Conservation (phyloP, 129 eudicot species). For the Chrysanthemum seticuspe region DNA sequence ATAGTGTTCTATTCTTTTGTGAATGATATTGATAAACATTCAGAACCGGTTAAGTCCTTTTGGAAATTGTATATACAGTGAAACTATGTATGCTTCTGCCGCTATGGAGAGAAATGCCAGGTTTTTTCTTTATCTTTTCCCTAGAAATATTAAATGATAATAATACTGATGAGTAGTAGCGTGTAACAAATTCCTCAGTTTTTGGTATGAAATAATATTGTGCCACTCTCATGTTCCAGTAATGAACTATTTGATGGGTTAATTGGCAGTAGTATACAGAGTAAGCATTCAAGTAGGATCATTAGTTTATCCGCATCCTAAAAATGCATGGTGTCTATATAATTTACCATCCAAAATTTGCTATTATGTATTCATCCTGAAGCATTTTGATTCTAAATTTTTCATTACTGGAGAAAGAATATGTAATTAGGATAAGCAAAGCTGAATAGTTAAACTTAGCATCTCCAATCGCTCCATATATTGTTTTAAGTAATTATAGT, state of each 20-base stretch:
- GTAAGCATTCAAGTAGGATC: slow-evolving; percentile 2
- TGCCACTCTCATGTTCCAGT: neutral
- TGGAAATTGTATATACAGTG: no score
- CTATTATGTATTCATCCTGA: neutral
- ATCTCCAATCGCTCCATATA: slow-evolving; percentile 1
- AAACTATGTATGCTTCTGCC: no score
- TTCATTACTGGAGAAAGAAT: slow-evolving; percentile 13
- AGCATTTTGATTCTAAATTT: slow-evolving; percentile 3
- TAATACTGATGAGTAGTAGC: neutral
- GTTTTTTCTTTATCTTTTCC: slow-evolving; percentile 26
- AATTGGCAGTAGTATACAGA: slow-evolving; percentile 2
- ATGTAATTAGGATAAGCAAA: neutral
- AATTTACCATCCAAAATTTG: neutral
- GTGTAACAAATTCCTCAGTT: neutral
- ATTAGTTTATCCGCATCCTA: slow-evolving; percentile 16
- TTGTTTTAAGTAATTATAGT: neutral
- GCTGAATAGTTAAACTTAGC: slow-evolving; percentile 3
- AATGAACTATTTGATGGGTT: slow-evolving; percentile 7
- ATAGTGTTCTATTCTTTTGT: no score
- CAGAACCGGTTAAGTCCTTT: no score
- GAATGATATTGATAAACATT: no score
- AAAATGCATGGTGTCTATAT: slow-evolving; percentile 18
- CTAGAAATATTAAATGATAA: neutral
- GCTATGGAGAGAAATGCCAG: slow-evolving; percentile 38
- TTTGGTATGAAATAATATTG: neutral